Base-by-base conservation (phyloP, 306 rosid species). In the Psophocarpus tetragonolobus region DNA sequence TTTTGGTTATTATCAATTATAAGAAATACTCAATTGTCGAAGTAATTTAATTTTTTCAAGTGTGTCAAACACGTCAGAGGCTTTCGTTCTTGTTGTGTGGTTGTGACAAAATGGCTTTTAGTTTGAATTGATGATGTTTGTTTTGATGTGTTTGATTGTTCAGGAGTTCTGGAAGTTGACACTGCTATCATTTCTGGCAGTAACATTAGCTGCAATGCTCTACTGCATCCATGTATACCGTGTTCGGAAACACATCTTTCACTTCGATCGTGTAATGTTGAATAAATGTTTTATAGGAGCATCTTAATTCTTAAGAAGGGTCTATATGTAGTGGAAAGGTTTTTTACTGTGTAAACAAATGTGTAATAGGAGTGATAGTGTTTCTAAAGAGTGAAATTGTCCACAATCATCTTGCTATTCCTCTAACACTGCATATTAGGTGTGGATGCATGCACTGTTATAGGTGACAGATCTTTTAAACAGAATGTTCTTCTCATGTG, bases 81-180 rank as follows among this genome's bases (percentile, higher is more conserved):
- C 29, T 53, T 21, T 53, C 10, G 1, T 20, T 20, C 6, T 20
- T 9, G 26, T 21, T 5, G 6, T 47, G 7, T 45, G 1, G 10
- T 20, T 3, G 4, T 18, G 14, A 20, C 7, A 20, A 20, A 13
- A 20, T 21, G 61, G n/a, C 0, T 54, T 3, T 23, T 54, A 3
- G 23, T 57, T 48, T 36, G 81, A 41, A 60, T 63, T 81, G 54
- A 70, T 27, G 61, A 8, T 74, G 69, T 26, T 58, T 73, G 57
- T 8, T 15, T 0, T 50, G 33, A 3, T 60, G n/a, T 73, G 26
- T 26, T 2, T 54, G 30, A 35, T 9, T 38, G 61, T 81, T 47
- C 87, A 95, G 97, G 97, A 92, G 21, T 95, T 95, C 61, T 89
- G 97, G 97, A 85, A 83, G 87, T 67, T 95, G 87, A 84, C 24